A percentile compares a stretch with the other conserved stretches of the same genome.
Evolutionary conservation across 306 rosid species (phyloP).

Genomic region (Pyrus betulifolia): DNA sequence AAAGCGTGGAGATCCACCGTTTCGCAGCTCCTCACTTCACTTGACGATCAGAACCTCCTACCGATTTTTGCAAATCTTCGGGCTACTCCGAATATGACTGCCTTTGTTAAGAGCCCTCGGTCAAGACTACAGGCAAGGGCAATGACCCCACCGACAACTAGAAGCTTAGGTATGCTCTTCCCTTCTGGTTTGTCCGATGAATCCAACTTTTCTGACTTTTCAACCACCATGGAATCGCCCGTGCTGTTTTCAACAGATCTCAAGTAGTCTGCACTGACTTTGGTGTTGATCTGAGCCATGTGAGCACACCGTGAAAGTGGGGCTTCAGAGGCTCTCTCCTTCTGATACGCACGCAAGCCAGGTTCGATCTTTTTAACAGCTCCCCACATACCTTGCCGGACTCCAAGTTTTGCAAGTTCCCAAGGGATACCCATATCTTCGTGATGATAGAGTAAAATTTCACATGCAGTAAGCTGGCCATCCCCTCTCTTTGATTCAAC

Average conservation of each 20-base stretch:
- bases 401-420: slow-evolving; percentile 95
- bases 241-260: slow-evolving; percentile 43
- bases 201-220: slow-evolving; percentile 28
- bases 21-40: slow-evolving; percentile 24
- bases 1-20: slow-evolving; percentile 21
- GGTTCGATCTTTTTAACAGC: slow-evolving; percentile 89
- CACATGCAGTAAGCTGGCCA: slow-evolving; percentile 69
- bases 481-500: slow-evolving; percentile 67
- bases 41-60: slow-evolving; percentile 43
- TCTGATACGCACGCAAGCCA: slow-evolving; percentile 58
- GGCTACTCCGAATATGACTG: slow-evolving; percentile 85
- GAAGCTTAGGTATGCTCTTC: slow-evolving; percentile 58
- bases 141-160: slow-evolving; percentile 76
- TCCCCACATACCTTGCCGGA: slow-evolving; percentile 99
- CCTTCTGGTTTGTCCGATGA: slow-evolving; percentile 39
- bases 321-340: slow-evolving; percentile 49
- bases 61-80: slow-evolving; percentile 76
- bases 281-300: slow-evolving; percentile 68
- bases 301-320: slow-evolving; percentile 53
- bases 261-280: slow-evolving; percentile 52
- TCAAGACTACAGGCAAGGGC: slow-evolving; percentile 83
- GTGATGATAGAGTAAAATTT: slow-evolving; percentile 71
- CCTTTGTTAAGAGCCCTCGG: slow-evolving; percentile 79
- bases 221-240: slow-evolving; percentile 26
- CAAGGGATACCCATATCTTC: slow-evolving; percentile 99